Conservation (phyloP, 306 rosid genomes). For the Hippophae tibetana region DNA sequence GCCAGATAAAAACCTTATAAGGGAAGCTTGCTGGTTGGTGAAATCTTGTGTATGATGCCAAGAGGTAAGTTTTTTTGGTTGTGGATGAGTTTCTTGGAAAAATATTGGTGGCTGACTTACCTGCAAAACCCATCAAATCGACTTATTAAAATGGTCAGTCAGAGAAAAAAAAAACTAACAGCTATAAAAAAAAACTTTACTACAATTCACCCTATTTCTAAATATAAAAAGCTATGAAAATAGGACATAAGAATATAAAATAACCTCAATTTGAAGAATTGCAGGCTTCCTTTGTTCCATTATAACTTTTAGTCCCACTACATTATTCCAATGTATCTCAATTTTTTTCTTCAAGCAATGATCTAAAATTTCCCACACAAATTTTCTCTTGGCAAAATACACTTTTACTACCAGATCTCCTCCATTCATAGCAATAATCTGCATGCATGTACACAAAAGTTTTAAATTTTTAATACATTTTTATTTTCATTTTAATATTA, state of each 20-base stretch:
- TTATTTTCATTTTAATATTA: not conserved
- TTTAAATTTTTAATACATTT: not conserved
- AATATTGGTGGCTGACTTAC: constrained; percentile 21
- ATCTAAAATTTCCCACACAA: constrained; percentile 56
- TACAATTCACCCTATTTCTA: no score
- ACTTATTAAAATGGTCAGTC: no score
- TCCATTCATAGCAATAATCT: constrained; percentile 25
- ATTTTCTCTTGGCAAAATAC: constrained; percentile 36
- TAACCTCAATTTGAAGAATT: constrained; percentile 33
- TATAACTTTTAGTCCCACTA: constrained; percentile 32
- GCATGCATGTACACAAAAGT: constrained; percentile 3
- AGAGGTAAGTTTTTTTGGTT: constrained; percentile 23
- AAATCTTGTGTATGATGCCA: constrained; percentile 25
- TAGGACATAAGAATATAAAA: not conserved
- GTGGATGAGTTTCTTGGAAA: constrained; percentile 17
- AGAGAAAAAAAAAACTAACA: not conserved
- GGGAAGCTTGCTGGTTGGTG: constrained; percentile 26
- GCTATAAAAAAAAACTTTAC: no score
- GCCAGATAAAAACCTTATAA: constrained; percentile 4
- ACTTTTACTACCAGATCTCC: constrained; percentile 46
- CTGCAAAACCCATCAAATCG: constrained; percentile 10
- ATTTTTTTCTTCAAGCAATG: constrained; percentile 39
- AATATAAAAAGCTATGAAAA: no score
- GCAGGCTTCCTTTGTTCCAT: constrained; percentile 25
- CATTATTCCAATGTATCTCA: constrained; percentile 36